Percentiles rank a stretch among this genome's conserved stretches.
Conservation (phyloP, 805 yeast species). For the Zygosaccharomyces pseudorouxii region DNA sequence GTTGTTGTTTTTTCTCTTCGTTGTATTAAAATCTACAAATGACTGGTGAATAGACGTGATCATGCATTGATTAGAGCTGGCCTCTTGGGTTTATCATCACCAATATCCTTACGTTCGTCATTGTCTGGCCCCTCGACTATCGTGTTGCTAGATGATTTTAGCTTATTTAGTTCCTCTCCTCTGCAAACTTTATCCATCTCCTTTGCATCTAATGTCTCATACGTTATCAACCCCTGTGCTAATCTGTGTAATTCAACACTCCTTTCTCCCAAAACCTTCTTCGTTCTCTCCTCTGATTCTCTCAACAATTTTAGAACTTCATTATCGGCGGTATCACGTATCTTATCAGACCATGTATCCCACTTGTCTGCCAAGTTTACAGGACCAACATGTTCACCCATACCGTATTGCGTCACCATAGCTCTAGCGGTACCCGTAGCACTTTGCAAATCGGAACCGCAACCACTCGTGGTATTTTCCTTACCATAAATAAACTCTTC, state of each 20-base stretch:
- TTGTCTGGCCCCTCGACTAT: constrained; percentile 56
- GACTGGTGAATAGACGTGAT: neutral
- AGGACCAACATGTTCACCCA: constrained; percentile 93
- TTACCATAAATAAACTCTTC: constrained; percentile 90
- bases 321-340: constrained; percentile 86
- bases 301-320: constrained; percentile 77
- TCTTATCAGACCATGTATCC: constrained; percentile 89
- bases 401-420: constrained; percentile 95
- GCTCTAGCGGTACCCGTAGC: constrained; percentile 94
- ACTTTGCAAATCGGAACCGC: constrained; percentile 82
- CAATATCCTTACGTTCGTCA: constrained; percentile 42
- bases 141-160: constrained; percentile 68
- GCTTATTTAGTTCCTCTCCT: constrained; percentile 71
- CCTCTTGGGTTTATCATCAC: constrained; percentile 30
- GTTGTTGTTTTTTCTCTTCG: neutral
- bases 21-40: constrained; percentile 5
- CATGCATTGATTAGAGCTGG: constrained; percentile 32
- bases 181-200: constrained; percentile 83
- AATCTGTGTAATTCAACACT: constrained; percentile 72
- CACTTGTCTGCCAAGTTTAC: constrained; percentile 83
- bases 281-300: constrained; percentile 75
- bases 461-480: constrained; percentile 91
- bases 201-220: constrained; percentile 86
- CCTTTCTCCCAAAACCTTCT: constrained; percentile 56
- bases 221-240: constrained; percentile 90